Base-by-base conservation (phyloP, 495 filamentous ascomycete species). In the Trichoderma orchidacearum region DNA sequence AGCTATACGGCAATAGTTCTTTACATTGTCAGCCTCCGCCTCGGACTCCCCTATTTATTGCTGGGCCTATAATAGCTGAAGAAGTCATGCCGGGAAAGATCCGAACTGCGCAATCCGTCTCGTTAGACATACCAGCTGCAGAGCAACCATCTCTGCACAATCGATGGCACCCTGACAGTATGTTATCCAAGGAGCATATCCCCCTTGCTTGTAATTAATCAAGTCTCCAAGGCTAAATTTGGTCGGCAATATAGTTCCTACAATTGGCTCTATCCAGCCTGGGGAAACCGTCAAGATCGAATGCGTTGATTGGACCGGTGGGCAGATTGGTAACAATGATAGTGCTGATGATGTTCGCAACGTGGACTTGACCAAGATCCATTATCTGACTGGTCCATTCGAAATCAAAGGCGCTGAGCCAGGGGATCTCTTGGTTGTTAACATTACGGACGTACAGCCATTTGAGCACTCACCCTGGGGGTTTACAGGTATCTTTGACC, bases 371-470 rank as follows among this genome's bases (percentile, higher is more conserved):
- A 94, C 86, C 7, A 74, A 76, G 54, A 76, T 91, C 25, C 92
- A 97, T 68, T 96, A 94, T 66, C 78, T 97, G 3, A 90, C 86
- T 0, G 92, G 92, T 0, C 92, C 92, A 0, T 96, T 97, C 61
- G 89, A 95, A 61, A 79, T 97, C 55, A 87, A 90, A 62, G 85
- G 80, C 1, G 91, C 92, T 3, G 80, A 86, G 63, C 91, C 91
- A 0, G 92, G 92, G 0, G 92, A 96, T 65, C 73, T 96, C 7
- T 76, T 97, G 1, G 65, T 94, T 0, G 89, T 95, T 3, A 90
- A 97, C 70, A 95, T 97, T 58, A 92, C 95, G 72, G 92, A 96
- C 60, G 92, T 96, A 3, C 91, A 96, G 67, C 91, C 91, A 7
- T 84, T 94, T 60, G 74, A 90, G 63, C 83, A 93, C 13, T 79